phyloP scores from a whole-genome alignment of 768 basidiomycete species.

The Calocera cornea region DNA sequence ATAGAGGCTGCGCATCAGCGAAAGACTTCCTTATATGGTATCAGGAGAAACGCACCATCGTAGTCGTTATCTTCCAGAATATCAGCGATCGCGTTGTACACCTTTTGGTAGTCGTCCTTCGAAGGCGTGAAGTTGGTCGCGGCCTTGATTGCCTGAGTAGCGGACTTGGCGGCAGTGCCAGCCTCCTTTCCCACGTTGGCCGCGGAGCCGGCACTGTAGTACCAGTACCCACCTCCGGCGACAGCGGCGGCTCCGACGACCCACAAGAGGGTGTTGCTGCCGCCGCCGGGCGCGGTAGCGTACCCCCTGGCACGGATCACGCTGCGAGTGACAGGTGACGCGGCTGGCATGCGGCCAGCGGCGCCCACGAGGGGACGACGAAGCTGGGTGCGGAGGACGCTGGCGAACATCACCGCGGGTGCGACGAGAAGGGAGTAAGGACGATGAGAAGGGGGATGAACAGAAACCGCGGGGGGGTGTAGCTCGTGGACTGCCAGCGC shows the following conservation, averaged over 20 bases:
- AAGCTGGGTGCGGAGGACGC: background rate
- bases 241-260: conserved; percentile 48
- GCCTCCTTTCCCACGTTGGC: conserved; percentile 38
- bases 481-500: background rate
- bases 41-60: conserved; percentile 47
- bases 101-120: conserved; percentile 85
- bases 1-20: conserved; percentile 10
- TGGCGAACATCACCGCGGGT: conserved; percentile 1
- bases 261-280: conserved; percentile 40
- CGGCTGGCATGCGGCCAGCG: conserved; percentile 3
- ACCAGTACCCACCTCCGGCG: conserved; percentile 47
- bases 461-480: background rate
- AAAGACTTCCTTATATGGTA: background rate
- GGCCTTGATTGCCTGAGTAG: conserved; percentile 46
- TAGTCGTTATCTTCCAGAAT: conserved; percentile 61
- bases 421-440: background rate
- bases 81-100: conserved; percentile 82
- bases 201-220: conserved; percentile 41
- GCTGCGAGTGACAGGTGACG: background rate
- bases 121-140: conserved; percentile 58
- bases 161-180: conserved; percentile 45
- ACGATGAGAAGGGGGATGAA: conserved; percentile 3
- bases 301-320: background rate
- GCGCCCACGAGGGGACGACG: conserved; percentile 4
- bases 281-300: background rate